Evolutionary conservation across 176 grass and related monocot genomes (phyloP), one percentile per base, ranked within the genome.

Genomic region (Triticum urartu): DNA sequence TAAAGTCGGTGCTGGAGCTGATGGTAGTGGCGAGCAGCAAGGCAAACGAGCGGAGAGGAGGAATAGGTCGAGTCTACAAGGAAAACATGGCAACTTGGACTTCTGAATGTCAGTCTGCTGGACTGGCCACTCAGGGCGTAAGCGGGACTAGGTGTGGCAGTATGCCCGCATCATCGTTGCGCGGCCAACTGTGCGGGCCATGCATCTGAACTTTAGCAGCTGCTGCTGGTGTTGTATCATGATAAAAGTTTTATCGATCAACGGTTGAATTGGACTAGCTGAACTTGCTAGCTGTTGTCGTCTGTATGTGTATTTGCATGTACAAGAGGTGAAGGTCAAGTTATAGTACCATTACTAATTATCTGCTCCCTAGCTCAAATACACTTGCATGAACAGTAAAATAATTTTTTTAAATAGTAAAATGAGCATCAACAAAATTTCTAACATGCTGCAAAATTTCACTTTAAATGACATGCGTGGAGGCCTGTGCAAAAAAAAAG

Each of bases 71-170:
- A 90, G 76, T 65, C 78, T 99, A 64, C 84, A 96, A 71, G 84
- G 89, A 77, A 99, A 96, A 68, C 92, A 94, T 40, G 87, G 94
- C 56, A 91, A 84, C 71, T 18, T 96, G 10, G 90, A 96, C 25
- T 96, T 96, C 47, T 93, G 88, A 85, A 84, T 62, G 6, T 75
- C 50, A 54, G 17, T 59, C 59, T 63, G 36, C 21, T 72, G 48
- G 54, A 54, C 5, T 54, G 50, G 50, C 50, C 18, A 21, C 18
- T 59, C 17, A 59, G 18, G 7, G 54, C 21, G 54, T 59, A 59
- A 59, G 54, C 54, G 0, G 54, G 54, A 21, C 18, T 58, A 59
- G 52, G 18, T 21, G 54, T 20, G 54, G 54, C 50, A 54, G 2
- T 54, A 18, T 54, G 50, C 15, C 50, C 2, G 18, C 18, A 59